Evolutionary conservation across 2,329 filamentous ascomycete species (phyloP), one percentile per base, ranked within the genome.

Genomic region (Aspergillus phoenicis): DNA sequence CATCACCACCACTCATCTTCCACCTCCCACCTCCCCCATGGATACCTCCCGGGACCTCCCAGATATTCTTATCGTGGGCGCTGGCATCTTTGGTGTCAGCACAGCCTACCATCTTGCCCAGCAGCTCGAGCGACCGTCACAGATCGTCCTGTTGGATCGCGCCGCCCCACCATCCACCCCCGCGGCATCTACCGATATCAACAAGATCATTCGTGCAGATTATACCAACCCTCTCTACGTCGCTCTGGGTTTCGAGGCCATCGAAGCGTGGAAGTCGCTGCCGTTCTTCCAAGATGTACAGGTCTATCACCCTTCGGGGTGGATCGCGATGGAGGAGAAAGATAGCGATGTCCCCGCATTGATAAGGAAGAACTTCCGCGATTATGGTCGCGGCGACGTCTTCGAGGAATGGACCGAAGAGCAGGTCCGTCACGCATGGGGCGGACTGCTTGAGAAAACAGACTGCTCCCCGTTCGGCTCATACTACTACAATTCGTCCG

Each of bases 181-280:
- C 56, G 88, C 87, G 33, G 89, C 89, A 0, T 90, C 89, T 0
- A 89, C 86, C 80, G 89, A 91, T 76, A 87, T 87, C 83, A 91
- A 89, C 78, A 91, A 90, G 74, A 87, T 89, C 28, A 82, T 91
- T 15, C 86, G 88, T 59, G 86, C 87, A 52, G 88, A 91, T 73
- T 91, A 91, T 75, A 81, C 84, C 58, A 85, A 89, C 66, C 76
- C 84, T 1, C 73, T 86, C 15, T 91, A 91, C 78, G 87, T 84
- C 73, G 74, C 82, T 53, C 80, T 91, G 20, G 89, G 84, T 0
- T 80, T 90, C 28, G 87, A 91, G 74, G 85, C 89, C 0, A 85
- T 88, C 68, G 83, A 87, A 55, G 75, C 85, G 0, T 91, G 87
- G 80, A 81, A 81, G 58, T 76, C 73, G 1, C 83, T 87, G 57